Base-by-base conservation (phyloP, 23 red algal genomes). In the Gracilaria domingensis region DNA sequence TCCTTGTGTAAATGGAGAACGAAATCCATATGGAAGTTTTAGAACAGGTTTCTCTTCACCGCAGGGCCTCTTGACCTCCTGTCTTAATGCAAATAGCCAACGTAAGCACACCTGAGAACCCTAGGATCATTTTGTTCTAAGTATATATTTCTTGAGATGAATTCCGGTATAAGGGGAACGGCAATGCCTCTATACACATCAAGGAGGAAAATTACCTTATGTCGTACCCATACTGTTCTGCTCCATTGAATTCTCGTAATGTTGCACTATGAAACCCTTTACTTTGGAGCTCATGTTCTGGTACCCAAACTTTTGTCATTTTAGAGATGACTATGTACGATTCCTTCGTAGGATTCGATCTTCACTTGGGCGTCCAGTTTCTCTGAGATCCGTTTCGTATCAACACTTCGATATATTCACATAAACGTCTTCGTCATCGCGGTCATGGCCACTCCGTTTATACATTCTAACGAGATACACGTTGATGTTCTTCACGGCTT, bases 401-500 rank as follows among this genome's bases (percentile, higher is more conserved):
- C 39, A 77, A 40, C 72, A 49, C 4, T 51, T 77, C 72, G 30
- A 12, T 50, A 77, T 77, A 42, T 77, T 50, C 42, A 77, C 72
- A 20, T 40, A 77, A 77, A 45, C 42, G 26, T 77, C 4, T 50
- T 77, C 72, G 18, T 77, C 72, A 23, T 18, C 50, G 36, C 38
- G 72, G 26, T 35, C 72, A 16, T 37, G 39, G 32, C 42, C 50
- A 29, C 72, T 42, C 45, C 72, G 36, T 14, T 77, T 77, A 4
- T 50, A n/a, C 39, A 40, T 77, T 42, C 38, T 77, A 34, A 77
- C 45, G 26, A 77, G 72, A 28, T 77, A 42, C 28, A 77, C 42
- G 20, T 77, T 77, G 42, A 77, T 45, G 20, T 77, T 77, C 26
- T 77, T 77, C 9, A 25, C 40, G 25, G 42, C 39, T 9, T 77